Evolutionary conservation across 805 yeast species (phyloP), one percentile per base, ranked within the genome.

Genomic region (Candida andamanensis): DNA sequence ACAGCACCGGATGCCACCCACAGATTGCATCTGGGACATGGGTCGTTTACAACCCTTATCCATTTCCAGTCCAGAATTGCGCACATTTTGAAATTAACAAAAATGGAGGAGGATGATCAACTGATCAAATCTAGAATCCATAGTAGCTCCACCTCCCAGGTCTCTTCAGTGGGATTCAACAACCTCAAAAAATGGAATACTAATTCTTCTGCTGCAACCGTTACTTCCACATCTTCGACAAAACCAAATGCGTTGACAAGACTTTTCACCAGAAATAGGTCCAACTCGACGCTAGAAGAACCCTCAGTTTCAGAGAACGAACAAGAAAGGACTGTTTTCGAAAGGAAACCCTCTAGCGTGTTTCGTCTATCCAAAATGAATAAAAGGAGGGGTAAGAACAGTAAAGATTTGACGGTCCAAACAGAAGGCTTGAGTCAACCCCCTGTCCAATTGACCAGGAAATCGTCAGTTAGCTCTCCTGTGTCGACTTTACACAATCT

Each of bases 131-230:
- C n/a, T n/a, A n/a, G n/a, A n/a, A n/a, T n/a, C n/a, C n/a, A n/a
- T n/a, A n/a, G 14, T 8, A 23, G 26, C 13, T 8, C 26, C 13
- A 14, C 26, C 7, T 28, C 31, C 19, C 33, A 25, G 20, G 44
- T 54, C 3, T 51, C 58, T 2, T 45, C 50, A 28, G 58, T 55
- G 5, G 60, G 56, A 6, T 60, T 60, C 37, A 60, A 49, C 31
- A 59, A 46, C 29, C 38, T 60, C 15, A 58, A 56, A 41, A 59
- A 59, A 36, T 35, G 44, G 15, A 41, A 44, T 24, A 56, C 64
- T 12, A 52, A 55, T 32, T 36, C 49, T 5, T 56, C 63, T 2
- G 45, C 36, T 33, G 30, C 46, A 2, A 50, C 60, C 6, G 37
- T 46, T 1, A 28, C 42, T 1, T 54, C 54, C 19, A 33, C 46